These are phyloP conservation scores for Scenedesmus sp. DNA, from an alignment of 163 green algal genomes.

Conservation along the genomic window DNA sequence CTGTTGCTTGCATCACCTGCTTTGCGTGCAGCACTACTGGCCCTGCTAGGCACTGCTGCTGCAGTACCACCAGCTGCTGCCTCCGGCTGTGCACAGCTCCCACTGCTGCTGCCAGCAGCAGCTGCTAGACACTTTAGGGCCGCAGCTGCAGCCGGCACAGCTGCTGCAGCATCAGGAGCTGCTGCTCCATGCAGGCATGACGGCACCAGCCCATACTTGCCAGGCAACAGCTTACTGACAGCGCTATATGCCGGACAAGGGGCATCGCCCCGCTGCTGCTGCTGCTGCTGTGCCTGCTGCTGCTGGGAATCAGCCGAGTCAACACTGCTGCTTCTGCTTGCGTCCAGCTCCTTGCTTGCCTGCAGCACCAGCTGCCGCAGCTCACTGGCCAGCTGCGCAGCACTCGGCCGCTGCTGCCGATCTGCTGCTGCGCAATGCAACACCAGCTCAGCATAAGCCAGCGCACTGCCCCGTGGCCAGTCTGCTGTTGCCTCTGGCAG, in stretches of 20 bases:
- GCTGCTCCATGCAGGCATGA: conserved; percentile 13
- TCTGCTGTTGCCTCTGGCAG: not conserved
- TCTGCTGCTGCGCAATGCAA: conserved; percentile 29
- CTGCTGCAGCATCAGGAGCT: not conserved
- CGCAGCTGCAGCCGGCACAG: conserved; percentile 4
- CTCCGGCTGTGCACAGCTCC: not conserved
- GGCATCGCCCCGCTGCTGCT: not conserved
- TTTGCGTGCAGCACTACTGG: not conserved
- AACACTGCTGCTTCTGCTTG: not conserved
- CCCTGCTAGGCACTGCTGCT: not conserved
- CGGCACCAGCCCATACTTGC: conserved; percentile 4
- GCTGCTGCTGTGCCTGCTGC: not conserved
- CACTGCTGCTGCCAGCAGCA: not conserved
- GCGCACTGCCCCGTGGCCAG: conserved; percentile 27
- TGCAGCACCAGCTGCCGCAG: conserved; percentile 43
- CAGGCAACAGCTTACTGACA: not conserved
- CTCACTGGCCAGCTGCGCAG: conserved; percentile 28
- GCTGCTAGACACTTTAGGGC: not conserved
- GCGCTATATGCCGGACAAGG: not conserved
- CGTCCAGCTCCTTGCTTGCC: not conserved
- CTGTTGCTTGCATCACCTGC: not conserved
- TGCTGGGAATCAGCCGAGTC: not conserved
- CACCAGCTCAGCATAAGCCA: conserved; percentile 36
- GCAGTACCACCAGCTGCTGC: not conserved
- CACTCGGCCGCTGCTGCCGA: conserved; percentile 30